These are phyloP conservation scores for Eucalyptus sp. DNA, from an alignment of 345 rosid genomes.

Conservation along the genomic window DNA sequence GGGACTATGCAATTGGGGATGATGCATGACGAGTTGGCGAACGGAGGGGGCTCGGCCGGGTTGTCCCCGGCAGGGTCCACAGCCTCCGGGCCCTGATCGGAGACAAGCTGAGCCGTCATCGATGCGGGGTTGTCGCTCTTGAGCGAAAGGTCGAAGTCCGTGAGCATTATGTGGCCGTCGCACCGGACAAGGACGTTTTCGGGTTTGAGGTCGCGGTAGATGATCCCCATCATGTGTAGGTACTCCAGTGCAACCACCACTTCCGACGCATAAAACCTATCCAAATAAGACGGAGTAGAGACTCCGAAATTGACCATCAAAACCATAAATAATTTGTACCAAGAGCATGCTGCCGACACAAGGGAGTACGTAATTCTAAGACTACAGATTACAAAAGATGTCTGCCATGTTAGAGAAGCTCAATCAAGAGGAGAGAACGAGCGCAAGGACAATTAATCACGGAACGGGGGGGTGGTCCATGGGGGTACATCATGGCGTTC, in stretches of 20 bases:
- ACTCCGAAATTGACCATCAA: not conserved
- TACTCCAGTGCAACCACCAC: constrained; percentile 45
- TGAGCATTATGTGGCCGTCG: constrained; percentile 61
- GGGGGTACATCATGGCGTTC: not conserved
- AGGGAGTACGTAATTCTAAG: not conserved
- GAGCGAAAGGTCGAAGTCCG: constrained; percentile 61
- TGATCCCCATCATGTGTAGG: constrained; percentile 55
- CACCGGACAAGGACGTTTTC: constrained; percentile 55
- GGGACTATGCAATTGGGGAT: constrained; percentile 49
- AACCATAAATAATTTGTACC: not conserved
- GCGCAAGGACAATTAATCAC: not conserved
- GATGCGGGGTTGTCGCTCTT: constrained; percentile 24
- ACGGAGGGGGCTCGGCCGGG: not conserved
- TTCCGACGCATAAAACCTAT: constrained; percentile 51
- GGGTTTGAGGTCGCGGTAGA: constrained; percentile 59
- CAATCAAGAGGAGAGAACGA: not conserved
- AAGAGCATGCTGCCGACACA: not conserved
- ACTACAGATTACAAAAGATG: not conserved
- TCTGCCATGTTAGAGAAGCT: not conserved
- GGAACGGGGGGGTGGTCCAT: not conserved
- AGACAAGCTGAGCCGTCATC: constrained; percentile 24
- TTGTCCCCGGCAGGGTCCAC: not conserved
- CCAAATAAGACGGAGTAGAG: not conserved
- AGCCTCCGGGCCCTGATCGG: not conserved
- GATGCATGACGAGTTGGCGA: constrained; percentile 32